phyloP scores from a whole-genome alignment of 208 protist genomes.

The Leishmania lainsoni region DNA sequence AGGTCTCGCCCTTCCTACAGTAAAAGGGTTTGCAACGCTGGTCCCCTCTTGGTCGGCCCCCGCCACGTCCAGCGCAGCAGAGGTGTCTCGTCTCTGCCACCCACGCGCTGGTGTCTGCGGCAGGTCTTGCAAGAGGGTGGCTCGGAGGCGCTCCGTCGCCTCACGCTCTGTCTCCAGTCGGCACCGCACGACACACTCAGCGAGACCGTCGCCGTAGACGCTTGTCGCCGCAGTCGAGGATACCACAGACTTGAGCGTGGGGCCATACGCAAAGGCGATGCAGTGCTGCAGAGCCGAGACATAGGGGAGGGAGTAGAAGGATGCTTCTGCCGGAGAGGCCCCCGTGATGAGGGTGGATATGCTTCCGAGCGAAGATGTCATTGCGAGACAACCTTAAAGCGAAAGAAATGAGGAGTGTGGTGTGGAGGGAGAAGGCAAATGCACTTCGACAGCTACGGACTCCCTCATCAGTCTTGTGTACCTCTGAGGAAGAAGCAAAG shows the following conservation, averaged over 20 bases:
- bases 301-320: slow-evolving; percentile 72
- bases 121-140: slow-evolving; percentile 11
- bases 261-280: slow-evolving; percentile 8
- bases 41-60: neutral
- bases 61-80: neutral
- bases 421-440: neutral
- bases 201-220: slow-evolving; percentile 18
- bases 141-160: slow-evolving; percentile 20
- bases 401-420: neutral
- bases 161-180: slow-evolving; percentile 33
- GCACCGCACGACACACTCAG: slow-evolving; percentile 17
- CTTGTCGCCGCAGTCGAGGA: slow-evolving; percentile 17
- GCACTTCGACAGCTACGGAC: neutral
- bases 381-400: neutral
- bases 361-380: neutral
- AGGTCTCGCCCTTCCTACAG: neutral
- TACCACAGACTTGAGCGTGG: slow-evolving; percentile 13
- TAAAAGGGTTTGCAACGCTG: neutral
- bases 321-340: slow-evolving; percentile 49
- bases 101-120: slow-evolving; percentile 3
- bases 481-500: neutral
- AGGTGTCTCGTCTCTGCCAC: neutral
- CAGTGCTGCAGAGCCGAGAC: slow-evolving; percentile 64
- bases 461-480: neutral
- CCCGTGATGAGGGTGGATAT: slow-evolving; percentile 31